These are phyloP conservation scores for Mycosarcoma mackinlayi DNA, from an alignment of 1,284 basidiomycete genomes.

Conservation along the genomic window DNA sequence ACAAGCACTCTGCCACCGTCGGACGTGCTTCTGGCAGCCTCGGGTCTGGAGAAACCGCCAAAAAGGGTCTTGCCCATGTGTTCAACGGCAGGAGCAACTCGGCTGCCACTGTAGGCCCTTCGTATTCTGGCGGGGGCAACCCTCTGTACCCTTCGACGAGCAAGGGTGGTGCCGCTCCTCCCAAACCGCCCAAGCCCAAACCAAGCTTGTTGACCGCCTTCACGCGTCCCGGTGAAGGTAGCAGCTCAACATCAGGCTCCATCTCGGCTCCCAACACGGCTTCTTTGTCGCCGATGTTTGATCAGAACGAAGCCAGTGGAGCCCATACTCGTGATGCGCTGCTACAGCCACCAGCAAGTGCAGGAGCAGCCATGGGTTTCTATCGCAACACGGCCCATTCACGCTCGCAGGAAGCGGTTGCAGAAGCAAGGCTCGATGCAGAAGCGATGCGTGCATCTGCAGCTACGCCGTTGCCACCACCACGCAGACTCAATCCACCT, in stretches of 20 bases:
- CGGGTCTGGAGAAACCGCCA: slow-evolving; percentile 11
- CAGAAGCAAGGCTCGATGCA: slow-evolving; percentile 26
- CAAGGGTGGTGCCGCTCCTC: slow-evolving; percentile 19
- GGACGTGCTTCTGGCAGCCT: slow-evolving; percentile 30
- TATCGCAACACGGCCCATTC: slow-evolving; percentile 23
- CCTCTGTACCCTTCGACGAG: not conserved
- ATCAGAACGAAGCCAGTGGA: not conserved
- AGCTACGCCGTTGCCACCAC: slow-evolving; percentile 41
- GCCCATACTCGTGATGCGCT: not conserved
- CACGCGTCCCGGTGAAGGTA: slow-evolving; percentile 9
- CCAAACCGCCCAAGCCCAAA: slow-evolving; percentile 41
- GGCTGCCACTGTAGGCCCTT: slow-evolving; percentile 18
- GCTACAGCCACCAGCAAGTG: slow-evolving; percentile 18
- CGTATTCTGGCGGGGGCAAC: slow-evolving; percentile 7
- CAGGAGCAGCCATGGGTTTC: slow-evolving; percentile 9
- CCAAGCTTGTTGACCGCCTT: slow-evolving; percentile 35
- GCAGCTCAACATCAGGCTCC: not conserved
- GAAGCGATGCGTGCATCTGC: slow-evolving; percentile 35
- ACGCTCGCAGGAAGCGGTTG: slow-evolving; percentile 33
- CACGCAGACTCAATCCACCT: slow-evolving; percentile 22
- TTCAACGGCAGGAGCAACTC: slow-evolving; percentile 12
- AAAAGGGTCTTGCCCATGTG: slow-evolving; percentile 29
- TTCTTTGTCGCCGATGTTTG: not conserved
- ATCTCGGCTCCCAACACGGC: slow-evolving; percentile 19
- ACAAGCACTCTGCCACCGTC: slow-evolving; percentile 47